phyloP scores from a whole-genome alignment of 176 grass and related monocot species.

The Hsuehochloa calcarea region DNA sequence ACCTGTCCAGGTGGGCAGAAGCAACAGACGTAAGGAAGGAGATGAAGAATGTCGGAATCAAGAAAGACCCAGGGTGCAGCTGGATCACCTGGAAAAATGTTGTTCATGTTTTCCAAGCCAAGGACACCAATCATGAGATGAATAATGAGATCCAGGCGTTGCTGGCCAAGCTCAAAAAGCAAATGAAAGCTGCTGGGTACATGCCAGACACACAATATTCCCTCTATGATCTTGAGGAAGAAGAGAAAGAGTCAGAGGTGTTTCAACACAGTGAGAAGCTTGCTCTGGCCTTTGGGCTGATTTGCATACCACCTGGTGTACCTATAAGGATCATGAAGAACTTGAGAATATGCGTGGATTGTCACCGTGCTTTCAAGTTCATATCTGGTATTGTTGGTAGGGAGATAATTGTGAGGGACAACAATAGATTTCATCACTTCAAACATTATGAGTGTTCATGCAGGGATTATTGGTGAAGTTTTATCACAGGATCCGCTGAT shows the following conservation, averaged over 20 bases:
- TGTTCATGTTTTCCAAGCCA: slow-evolving; percentile 83
- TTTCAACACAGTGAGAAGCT: slow-evolving; percentile 90
- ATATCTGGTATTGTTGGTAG: slow-evolving; percentile 74
- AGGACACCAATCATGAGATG: slow-evolving; percentile 73
- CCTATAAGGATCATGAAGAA: slow-evolving; percentile 87
- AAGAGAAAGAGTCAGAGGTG: slow-evolving; percentile 89
- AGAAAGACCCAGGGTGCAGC: slow-evolving; percentile 78
- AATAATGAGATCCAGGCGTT: slow-evolving; percentile 63
- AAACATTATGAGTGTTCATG: slow-evolving; percentile 76
- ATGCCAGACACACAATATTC: slow-evolving; percentile 63
- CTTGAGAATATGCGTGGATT: slow-evolving; percentile 73
- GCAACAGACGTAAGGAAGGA: slow-evolving; percentile 69
- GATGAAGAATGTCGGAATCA: slow-evolving; percentile 69
- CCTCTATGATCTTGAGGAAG: slow-evolving; percentile 82
- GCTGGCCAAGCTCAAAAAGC: slow-evolving; percentile 49
- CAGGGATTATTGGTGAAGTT: slow-evolving; percentile 69
- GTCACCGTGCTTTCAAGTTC: slow-evolving; percentile 69
- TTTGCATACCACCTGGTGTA: slow-evolving; percentile 58
- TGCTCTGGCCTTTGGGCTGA: slow-evolving; percentile 76
- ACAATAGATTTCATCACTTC: slow-evolving; percentile 87
- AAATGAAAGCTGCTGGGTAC: slow-evolving; percentile 77
- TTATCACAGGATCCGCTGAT: neutral
- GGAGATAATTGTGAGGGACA: slow-evolving; percentile 79
- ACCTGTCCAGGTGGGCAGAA: slow-evolving; percentile 66
- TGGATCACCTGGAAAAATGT: slow-evolving; percentile 85